Evolutionary conservation across 768 basidiomycete genomes (phyloP).

Genomic region (Mycena rebaudengoi): DNA sequence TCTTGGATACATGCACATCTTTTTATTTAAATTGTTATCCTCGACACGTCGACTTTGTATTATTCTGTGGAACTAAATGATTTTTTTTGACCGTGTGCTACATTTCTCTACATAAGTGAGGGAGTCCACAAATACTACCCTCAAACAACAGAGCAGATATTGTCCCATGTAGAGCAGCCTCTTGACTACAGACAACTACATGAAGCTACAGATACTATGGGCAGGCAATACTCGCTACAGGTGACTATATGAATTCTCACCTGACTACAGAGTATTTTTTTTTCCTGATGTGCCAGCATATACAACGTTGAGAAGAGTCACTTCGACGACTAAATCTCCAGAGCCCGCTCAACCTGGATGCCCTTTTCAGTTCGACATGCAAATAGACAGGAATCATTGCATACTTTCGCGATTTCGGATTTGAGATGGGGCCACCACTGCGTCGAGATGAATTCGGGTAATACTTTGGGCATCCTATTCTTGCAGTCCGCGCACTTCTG

Average conservation of each 20-base stretch:
- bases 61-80: not conserved
- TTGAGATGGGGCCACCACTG: not conserved
- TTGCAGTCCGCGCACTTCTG: not conserved
- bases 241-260: no score
- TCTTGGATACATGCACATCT: not conserved
- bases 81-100: no score
- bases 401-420: not conserved
- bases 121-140: no score
- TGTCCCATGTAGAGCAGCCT: no score
- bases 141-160: no score
- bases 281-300: no score
- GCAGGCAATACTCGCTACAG: no score
- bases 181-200: no score
- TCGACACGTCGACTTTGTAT: constrained; percentile 8
- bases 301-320: not conserved
- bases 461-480: not conserved
- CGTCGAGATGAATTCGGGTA: not conserved
- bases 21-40: constrained; percentile 14
- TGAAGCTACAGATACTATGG: no score
- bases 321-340: not conserved
- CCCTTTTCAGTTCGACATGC: not conserved
- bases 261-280: no score
- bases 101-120: no score
- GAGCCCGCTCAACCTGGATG: not conserved
- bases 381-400: not conserved